Evolutionary conservation across 176 grass and related monocot genomes (phyloP), one percentile per base, ranked within the genome.

Genomic region (Carex cristatella): DNA sequence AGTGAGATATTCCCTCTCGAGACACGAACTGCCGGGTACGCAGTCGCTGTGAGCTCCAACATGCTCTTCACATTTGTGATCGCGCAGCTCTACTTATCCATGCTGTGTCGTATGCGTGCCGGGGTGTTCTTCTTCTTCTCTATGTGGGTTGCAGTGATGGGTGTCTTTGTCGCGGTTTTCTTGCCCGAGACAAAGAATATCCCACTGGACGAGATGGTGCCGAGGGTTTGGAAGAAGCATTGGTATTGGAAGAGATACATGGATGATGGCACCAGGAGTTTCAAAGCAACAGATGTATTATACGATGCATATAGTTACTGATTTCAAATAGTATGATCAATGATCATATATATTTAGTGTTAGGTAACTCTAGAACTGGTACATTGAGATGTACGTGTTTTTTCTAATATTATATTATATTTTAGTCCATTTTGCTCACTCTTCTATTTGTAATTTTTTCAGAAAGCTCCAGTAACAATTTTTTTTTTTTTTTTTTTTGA

Each of bases 41-140:
- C 61, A 0, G 28, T 83, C 0, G 80, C 63, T 15, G 80, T 83
- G 19, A 15, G 59, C 80, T 83, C 46, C 60, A 83, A 83, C 80
- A 83, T 83, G 80, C 60, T 83, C 59, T 83, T 83, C 80, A 83
- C 80, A n/a, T 83, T 82, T 4, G 38, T 82, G 11, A 82, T 83
- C 27, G 80, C 80, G 9, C 80, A 83, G 33, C n/a, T 83, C 9
- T 83, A 48, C 32, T 57, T 83, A 15, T 65, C 63, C 59, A 83
- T 83, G 80, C 80, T 83, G 40, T 83, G 80, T 7, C 18, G 3
- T 31, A 65, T 83, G 61, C 59, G 46, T 63, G 37, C 63, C 8
- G 80, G 80, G 8, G 61, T 83, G 40, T 83, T 83, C 60, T 83
- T 65, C 80, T 83, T 83, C 60, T 83, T 83, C 4, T 55, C 74